Evolutionary conservation across 805 yeast species (phyloP).

Genomic region (Zygosaccharomyces bisporus): DNA sequence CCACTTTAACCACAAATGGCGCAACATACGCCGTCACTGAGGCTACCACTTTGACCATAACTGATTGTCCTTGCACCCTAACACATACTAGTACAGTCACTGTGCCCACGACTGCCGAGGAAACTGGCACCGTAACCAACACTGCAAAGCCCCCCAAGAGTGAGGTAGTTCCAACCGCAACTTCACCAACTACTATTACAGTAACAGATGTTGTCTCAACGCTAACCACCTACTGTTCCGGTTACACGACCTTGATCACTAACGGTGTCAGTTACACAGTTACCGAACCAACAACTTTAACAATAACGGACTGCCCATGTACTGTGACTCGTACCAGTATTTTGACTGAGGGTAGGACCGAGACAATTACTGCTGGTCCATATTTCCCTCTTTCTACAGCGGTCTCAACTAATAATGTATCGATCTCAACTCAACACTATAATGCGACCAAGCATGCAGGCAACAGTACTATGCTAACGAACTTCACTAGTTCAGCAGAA

Average conservation of each 20-base stretch:
- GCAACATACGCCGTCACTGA: constrained; percentile 68
- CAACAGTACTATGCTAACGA: not conserved
- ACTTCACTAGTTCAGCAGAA: not conserved
- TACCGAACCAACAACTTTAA: constrained; percentile 34
- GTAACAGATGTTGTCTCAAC: not conserved
- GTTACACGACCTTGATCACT: constrained; percentile 58
- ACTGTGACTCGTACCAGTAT: not conserved
- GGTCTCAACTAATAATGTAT: not conserved
- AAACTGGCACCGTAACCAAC: not conserved
- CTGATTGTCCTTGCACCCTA: constrained; percentile 81
- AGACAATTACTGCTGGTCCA: not conserved
- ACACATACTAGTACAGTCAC: constrained; percentile 6
- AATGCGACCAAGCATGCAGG: not conserved
- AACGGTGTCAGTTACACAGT: constrained; percentile 69
- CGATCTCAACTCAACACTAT: not conserved
- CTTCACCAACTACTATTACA: not conserved
- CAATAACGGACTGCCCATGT: not conserved
- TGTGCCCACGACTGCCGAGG: not conserved
- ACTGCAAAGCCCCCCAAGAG: not conserved
- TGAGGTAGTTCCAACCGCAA: not conserved
- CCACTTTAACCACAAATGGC: constrained; percentile 60
- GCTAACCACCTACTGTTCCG: constrained; percentile 77
- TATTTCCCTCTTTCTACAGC: not conserved
- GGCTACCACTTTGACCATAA: constrained; percentile 78
- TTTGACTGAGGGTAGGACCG: not conserved